Conservation (phyloP, 208 protist species). For the Porcisia hertigi region DNA sequence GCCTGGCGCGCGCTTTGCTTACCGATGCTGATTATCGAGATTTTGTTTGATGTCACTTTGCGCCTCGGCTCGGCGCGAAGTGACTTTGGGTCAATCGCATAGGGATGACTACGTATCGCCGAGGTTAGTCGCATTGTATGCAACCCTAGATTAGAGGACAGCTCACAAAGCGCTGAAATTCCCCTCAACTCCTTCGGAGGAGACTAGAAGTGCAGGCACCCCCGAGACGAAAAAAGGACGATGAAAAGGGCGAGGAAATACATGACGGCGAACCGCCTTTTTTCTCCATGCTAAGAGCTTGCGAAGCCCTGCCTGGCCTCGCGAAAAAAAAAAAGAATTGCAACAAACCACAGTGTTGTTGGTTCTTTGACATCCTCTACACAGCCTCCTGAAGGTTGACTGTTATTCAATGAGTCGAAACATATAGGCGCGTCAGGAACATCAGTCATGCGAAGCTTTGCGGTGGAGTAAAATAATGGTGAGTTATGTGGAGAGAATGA, state of each 20-base stretch:
- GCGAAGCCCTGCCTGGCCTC: too few species aligned
- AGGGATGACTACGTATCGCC: constrained; percentile 35
- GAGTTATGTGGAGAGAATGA: too few species aligned
- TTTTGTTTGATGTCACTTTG: constrained; percentile 20
- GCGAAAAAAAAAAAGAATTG: background rate
- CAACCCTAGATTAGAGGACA: too few species aligned
- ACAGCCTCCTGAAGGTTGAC: too few species aligned
- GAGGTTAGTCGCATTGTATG: background rate
- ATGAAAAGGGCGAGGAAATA: background rate
- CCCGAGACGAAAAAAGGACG: background rate
- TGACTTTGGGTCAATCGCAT: constrained; percentile 48
- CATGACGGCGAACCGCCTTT: background rate
- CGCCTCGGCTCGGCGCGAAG: constrained; percentile 25
- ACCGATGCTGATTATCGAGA: constrained; percentile 20
- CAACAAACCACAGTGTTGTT: too few species aligned
- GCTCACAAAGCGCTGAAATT: background rate
- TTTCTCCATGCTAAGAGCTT: too few species aligned
- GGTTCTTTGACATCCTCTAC: too few species aligned
- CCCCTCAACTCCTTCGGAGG: background rate
- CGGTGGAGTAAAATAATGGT: too few species aligned
- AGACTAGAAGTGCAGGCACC: background rate
- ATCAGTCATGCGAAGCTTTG: too few species aligned
- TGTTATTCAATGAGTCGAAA: too few species aligned
- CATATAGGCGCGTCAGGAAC: too few species aligned
- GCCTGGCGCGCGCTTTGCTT: constrained; percentile 26